phyloP scores from a whole-genome alignment of 805 yeast genomes.

The Kodamaea leandrae region DNA sequence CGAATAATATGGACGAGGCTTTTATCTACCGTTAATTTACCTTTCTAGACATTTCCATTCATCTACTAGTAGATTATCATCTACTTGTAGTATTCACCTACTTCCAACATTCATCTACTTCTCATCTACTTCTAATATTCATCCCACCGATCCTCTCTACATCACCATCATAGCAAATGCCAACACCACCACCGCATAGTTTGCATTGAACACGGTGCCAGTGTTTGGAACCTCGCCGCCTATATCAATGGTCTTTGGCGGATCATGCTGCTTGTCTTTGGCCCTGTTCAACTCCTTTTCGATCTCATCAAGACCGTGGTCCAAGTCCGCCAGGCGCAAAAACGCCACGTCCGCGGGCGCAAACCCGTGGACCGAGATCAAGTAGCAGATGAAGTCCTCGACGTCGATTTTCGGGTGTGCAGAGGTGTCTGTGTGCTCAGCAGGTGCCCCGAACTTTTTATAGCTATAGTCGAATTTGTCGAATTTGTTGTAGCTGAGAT shows the following conservation, averaged over 20 bases:
- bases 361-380: slow-evolving; percentile 30
- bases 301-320: slow-evolving; percentile 38
- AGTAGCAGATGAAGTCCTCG: slow-evolving; percentile 29
- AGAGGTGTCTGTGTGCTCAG: slow-evolving; percentile 8
- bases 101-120: too few species aligned
- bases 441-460: slow-evolving; percentile 16
- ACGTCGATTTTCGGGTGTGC: slow-evolving; percentile 18
- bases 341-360: slow-evolving; percentile 25
- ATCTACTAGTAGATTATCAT: too few species aligned
- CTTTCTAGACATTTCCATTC: too few species aligned
- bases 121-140: too few species aligned
- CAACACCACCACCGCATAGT: not conserved
- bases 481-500: too few species aligned
- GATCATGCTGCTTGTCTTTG: slow-evolving; percentile 16
- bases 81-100: too few species aligned
- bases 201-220: not conserved
- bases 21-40: too few species aligned
- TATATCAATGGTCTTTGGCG: slow-evolving; percentile 20
- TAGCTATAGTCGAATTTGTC: slow-evolving; percentile 14
- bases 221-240: slow-evolving; percentile 26
- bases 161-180: slow-evolving; percentile 2
- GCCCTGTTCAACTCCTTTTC: slow-evolving; percentile 35
- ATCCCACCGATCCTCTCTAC: not conserved
- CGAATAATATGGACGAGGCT: too few species aligned
- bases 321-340: slow-evolving; percentile 25